Base-by-base conservation (phyloP, 2,329 filamentous ascomycete species). In the Sporothrix schenckii region DNA sequence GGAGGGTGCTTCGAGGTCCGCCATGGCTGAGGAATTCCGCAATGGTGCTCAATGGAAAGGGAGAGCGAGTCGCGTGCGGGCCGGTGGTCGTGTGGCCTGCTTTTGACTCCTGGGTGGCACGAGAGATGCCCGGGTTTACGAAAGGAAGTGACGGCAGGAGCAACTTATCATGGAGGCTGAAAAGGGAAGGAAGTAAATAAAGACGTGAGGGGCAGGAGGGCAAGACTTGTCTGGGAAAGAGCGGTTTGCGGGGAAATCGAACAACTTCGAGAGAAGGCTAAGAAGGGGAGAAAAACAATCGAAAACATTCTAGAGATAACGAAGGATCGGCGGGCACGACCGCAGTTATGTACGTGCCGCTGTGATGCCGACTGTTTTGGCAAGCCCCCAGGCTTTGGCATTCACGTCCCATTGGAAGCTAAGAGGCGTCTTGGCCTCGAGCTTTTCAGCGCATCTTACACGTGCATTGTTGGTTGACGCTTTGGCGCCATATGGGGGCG, bases 101-200 rank as follows among this genome's bases (percentile, higher is more conserved):
- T 16, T 27, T 34, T 34, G 53, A 16, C n/a, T 21, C 53, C 27
- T n/a, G 63, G 49, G 21, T 24, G 19, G 41, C 27, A 53, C 2
- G 30, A 21, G 30, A 21, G 49, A 41, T 53, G 63, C 30, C 63
- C 14, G 63, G 61, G 16, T 61, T 24, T 41, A 53, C 2, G 19
- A 41, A 53, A 41, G 11, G 63, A 53, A 11, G 14, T 49, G 49
- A 30, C 24, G 63, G 49, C 39, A 41, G 30, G 49, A 53, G 14
- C 49, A 30, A 53, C 63, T 30, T 39, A 10, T 53, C 63, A 53
- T 66, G 21, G 30, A 50, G 34, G 47, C 63, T 53, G 30, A 53
- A 68, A 56, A 5, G 13, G 66, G 50, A 44, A 68, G 13, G 24
- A 56, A 56, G 52, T 68, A 68, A 54, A 68, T 56, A 68, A 54